Evolutionary conservation across 441 rosid genomes (phyloP), one percentile per base, ranked within the genome.

Genomic region (Erysimum pusillum): DNA sequence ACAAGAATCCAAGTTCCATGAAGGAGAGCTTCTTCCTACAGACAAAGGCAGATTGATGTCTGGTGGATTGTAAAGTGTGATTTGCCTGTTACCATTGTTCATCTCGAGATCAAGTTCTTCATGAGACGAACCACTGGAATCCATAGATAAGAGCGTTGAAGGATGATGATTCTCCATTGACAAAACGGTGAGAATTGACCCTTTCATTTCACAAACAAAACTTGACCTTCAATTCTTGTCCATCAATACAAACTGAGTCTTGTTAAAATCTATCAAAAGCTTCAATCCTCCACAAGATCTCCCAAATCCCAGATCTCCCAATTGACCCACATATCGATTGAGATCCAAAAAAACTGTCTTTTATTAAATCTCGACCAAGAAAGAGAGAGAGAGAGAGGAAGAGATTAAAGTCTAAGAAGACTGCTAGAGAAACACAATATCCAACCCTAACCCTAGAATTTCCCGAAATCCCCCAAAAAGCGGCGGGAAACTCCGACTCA

Each of bases 151-250:
- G 12, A 86, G 79, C 17, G 93, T 89, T 41, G 89, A 87, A 34
- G 88, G 90, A 56, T 83, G 91, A 63, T 86, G 89, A 75, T 85
- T 87, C 80, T 90, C 92, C 88, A 90, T 90, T 56, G 91, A 86
- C 67, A 90, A 71, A 48, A 77, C 81, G 0, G 90, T 85, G 44
- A 88, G 84, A 54, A 87, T 79, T 36, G 88, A 83, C 58, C 84
- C 90, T 77, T 86, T 86, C 89, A 84, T 87, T 76, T 85, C 85
- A 79, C 68, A 78, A 17, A 36, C 8, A 60, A 36, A 38, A 13
- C 53, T 44, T 63, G 53, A 63, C 39, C 52, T 63, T 63, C 53
- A 17, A 38, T 63, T 63, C 22, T 44, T 44, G 14, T 42, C 68
- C 53, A 63, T 63, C 10, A 49, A 15, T 56, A 57, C 58, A 51